Conservation (phyloP, 768 basidiomycete species). For the Tubosaeta sp. region DNA sequence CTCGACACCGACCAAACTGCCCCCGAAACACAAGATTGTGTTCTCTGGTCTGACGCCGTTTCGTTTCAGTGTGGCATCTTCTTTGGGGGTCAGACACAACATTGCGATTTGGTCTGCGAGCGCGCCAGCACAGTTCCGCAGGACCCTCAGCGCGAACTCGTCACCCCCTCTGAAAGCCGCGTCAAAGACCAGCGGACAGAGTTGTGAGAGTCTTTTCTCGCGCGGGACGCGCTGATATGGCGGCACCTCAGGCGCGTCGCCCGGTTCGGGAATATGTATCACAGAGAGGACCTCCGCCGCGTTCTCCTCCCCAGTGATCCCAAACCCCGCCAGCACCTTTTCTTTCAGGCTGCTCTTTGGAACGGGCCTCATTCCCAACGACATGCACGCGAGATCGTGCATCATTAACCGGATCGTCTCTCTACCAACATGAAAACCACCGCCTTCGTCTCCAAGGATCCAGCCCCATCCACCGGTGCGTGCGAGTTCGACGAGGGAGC, state of each 20-base stretch:
- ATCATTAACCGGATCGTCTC: constrained; percentile 70
- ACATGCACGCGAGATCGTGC: constrained; percentile 48
- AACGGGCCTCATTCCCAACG: constrained; percentile 26
- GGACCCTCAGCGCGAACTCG: constrained; percentile 56
- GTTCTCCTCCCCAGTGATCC: constrained; percentile 41
- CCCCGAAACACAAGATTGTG: constrained; percentile 70
- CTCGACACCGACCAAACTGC: constrained; percentile 66
- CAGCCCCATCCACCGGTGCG: constrained; percentile 81
- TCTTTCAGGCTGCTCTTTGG: constrained; percentile 36
- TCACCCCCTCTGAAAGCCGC: constrained; percentile 71
- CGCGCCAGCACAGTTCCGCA: constrained; percentile 45
- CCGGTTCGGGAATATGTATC: constrained; percentile 59
- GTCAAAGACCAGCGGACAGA: constrained; percentile 72
- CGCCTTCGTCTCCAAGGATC: constrained; percentile 82
- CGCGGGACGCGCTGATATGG: constrained; percentile 37
- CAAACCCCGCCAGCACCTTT: constrained; percentile 52
- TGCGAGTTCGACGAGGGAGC: constrained; percentile 55
- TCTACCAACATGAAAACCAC: constrained; percentile 75
- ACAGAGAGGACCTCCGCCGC: constrained; percentile 58
- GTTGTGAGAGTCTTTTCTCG: constrained; percentile 72
- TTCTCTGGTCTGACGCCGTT: constrained; percentile 47
- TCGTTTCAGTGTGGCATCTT: constrained; percentile 29
- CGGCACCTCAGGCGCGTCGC: constrained; percentile 27
- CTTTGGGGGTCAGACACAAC: constrained; percentile 38
- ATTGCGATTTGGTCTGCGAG: constrained; percentile 59